Base-by-base conservation (phyloP, 1,139 yeast species). In the Nakaseomyces nivariensis region DNA sequence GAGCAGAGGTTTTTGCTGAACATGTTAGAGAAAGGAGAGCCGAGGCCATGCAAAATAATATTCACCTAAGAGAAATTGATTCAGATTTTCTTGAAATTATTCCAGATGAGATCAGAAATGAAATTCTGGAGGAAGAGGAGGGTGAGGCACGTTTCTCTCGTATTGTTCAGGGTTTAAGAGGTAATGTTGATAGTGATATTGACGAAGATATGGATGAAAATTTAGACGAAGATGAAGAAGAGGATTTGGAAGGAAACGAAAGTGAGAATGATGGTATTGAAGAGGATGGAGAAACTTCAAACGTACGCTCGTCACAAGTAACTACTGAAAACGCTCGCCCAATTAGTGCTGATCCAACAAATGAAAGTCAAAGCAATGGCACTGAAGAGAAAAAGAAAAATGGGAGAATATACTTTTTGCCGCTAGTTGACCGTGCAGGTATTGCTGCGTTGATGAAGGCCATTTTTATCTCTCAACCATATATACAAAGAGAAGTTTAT, bases 1-100 rank as follows among this genome's bases (percentile, higher is more conserved):
- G 96, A 48, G 95, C 89, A 56, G 97, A 90, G 61, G 97, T 89
- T 0, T 81, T 88, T 60, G 81, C 94, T 0, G 95, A 89, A 58
- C 96, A 89, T 63, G 73, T 89, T 4, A 73, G 92, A 44, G 95
- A 88, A 53, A 72, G 72, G 74, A 57, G 83, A 71, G 71, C 73
- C 3, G 68, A 67, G 53, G 68, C 73, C 2, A 48, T 53, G 49
- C 81, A 82, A 4, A 65, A 70, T 13, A 71, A 68, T 38, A 62
- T 70, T 1, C 75, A 74, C 6, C 62, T 73, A 0, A 73, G 89
- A 44, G 95, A 85, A 58, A 77, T 87, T 50, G 95, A 85, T 60
- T 86, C 89, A 1, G 92, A 83, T 46, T 89, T 89, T 64, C 72
- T 89, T 57, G 81, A 83, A 42, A 94, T 95, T 0, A 73, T 89